A percentile compares a stretch with the other conserved stretches of the same genome.
Conservation (phyloP, 2,329 filamentous ascomycete genomes). For the Pestalotiopsis sp. region DNA sequence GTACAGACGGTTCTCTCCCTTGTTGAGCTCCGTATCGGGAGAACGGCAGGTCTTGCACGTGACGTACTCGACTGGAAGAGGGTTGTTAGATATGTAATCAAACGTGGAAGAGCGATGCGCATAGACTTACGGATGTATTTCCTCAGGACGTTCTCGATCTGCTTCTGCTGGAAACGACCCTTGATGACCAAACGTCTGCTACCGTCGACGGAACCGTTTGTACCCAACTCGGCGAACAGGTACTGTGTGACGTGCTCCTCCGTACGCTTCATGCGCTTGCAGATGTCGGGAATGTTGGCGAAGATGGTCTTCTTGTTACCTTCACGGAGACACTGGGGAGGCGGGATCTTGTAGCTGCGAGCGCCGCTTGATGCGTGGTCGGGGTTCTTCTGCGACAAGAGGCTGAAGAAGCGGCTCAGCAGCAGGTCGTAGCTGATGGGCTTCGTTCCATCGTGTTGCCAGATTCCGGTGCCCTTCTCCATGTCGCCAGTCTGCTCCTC, state of each 20-base stretch:
- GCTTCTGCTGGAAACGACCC: slow-evolving; percentile 99
- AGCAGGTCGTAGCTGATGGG: slow-evolving; percentile 84
- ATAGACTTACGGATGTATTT: slow-evolving; percentile 82
- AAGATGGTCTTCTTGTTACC: slow-evolving; percentile 99
- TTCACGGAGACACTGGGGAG: slow-evolving; percentile 98
- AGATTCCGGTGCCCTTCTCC: slow-evolving; percentile 87
- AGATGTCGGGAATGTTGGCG: slow-evolving; percentile 98
- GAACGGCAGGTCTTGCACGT: slow-evolving; percentile 98
- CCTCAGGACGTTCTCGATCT: slow-evolving; percentile 95
- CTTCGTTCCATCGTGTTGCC: slow-evolving; percentile 78
- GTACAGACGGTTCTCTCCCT: slow-evolving; percentile 98
- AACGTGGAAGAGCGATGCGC: not conserved
- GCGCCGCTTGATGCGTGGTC: slow-evolving; percentile 87
- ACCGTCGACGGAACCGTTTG: slow-evolving; percentile 92
- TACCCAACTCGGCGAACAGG: slow-evolving; percentile 97
- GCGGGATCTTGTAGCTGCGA: slow-evolving; percentile 98
- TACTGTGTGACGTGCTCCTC: slow-evolving; percentile 98
- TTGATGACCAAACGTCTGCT: slow-evolving; percentile 95
- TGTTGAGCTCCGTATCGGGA: slow-evolving; percentile 93
- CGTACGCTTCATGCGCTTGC: slow-evolving; percentile 98
- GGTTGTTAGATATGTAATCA: not conserved
- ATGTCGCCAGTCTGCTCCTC: slow-evolving; percentile 74
- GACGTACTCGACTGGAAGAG: slow-evolving; percentile 81
- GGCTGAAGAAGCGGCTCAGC: slow-evolving; percentile 89
- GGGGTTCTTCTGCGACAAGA: slow-evolving; percentile 94